A percentile compares a stretch with the other conserved stretches of the same genome.
Evolutionary conservation across 208 protist genomes (phyloP).

Genomic region (Leishmania lainsoni): DNA sequence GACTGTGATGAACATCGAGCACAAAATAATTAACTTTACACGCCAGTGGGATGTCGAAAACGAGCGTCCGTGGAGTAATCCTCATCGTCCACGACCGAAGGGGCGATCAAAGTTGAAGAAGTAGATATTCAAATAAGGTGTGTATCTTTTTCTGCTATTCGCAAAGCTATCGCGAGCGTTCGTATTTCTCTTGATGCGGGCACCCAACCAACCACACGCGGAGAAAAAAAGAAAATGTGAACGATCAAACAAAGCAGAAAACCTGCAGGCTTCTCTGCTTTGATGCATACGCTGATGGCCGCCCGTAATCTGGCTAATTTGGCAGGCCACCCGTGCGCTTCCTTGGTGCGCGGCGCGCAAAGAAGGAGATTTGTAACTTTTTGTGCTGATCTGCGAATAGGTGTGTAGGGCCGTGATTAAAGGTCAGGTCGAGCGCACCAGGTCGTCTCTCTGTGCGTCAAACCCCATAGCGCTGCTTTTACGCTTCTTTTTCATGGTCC

Average conservation of each 20-base stretch:
- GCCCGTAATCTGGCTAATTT: neutral
- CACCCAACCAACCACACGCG: neutral
- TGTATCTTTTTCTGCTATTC: constrained; percentile 10
- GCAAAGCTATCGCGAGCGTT: neutral
- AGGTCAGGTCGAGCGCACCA: neutral
- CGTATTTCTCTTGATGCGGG: neutral
- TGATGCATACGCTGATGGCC: neutral
- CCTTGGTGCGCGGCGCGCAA: neutral
- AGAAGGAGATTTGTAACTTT: neutral
- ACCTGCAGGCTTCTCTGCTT: neutral
- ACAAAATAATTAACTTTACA: constrained; percentile 49
- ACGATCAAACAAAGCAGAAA: too few species aligned
- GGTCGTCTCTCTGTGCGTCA: neutral
- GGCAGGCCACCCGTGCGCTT: neutral
- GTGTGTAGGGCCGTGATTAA: neutral
- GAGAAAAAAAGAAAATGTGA: too few species aligned
- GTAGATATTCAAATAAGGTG: constrained; percentile 14
- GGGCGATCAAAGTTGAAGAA: constrained; percentile 90
- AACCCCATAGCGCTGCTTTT: neutral
- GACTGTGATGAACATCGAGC: constrained; percentile 80
- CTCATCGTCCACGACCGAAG: constrained; percentile 83
- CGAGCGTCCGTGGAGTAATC: constrained; percentile 76
- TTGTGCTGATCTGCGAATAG: neutral
- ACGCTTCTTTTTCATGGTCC: neutral
- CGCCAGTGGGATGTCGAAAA: constrained; percentile 87